These are phyloP conservation scores for Calonectria crousiana DNA, from an alignment of 2,329 filamentous ascomycete species.

Conservation along the genomic window DNA sequence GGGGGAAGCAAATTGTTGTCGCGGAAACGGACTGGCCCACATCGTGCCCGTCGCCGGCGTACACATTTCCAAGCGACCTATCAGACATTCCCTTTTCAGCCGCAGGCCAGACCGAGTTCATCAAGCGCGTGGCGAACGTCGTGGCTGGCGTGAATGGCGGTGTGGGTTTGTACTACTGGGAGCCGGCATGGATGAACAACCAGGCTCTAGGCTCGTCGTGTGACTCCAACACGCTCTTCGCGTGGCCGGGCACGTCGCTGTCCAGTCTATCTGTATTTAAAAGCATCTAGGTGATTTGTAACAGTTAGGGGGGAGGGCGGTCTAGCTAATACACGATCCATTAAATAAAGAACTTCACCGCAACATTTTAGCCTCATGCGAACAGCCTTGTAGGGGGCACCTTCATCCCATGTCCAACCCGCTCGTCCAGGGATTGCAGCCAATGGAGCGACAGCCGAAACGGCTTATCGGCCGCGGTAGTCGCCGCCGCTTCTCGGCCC, in stretches of 20 bases:
- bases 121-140: slow-evolving; percentile 69
- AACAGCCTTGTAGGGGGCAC: background rate
- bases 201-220: slow-evolving; percentile 74
- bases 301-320: too few relatives aligned
- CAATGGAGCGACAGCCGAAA: slow-evolving; percentile 2
- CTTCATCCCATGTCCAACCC: background rate
- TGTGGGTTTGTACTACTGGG: slow-evolving; percentile 78
- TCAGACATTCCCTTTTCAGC: slow-evolving; percentile 71
- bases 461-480: background rate
- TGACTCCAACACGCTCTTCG: slow-evolving; percentile 72
- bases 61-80: slow-evolving; percentile 71
- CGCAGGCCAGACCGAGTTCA: slow-evolving; percentile 72
- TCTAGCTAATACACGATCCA: background rate
- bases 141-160: slow-evolving; percentile 67
- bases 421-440: background rate
- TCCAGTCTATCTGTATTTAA: slow-evolving; percentile 69
- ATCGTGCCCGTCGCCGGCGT: slow-evolving; percentile 68
- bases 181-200: slow-evolving; percentile 78
- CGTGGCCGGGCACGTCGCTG: slow-evolving; percentile 64
- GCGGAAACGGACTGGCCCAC: slow-evolving; percentile 80
- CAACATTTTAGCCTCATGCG: background rate
- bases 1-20: slow-evolving; percentile 75
- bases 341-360: background rate
- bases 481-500: slow-evolving; percentile 6
- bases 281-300: slow-evolving; percentile 52